Evolutionary conservation across 2,329 filamentous ascomycete species (phyloP), one percentile per base, ranked within the genome.

Genomic region (Clonostachys byssicola): DNA sequence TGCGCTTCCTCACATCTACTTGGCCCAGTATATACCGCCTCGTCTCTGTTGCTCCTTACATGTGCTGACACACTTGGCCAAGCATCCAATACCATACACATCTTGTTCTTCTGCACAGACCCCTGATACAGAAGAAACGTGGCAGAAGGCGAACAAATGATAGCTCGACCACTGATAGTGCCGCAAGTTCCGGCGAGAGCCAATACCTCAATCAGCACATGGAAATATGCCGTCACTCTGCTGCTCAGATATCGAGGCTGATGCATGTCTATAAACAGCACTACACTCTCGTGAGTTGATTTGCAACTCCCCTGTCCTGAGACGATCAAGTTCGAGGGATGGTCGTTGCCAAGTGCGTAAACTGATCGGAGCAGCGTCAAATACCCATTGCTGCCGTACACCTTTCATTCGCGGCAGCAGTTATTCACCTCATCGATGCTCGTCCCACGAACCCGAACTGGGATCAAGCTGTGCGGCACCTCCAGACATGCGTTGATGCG

Each of bases 41-140:
- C 23, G 23, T 8, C 46, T 35, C 4, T 16, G 9, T 17, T 40
- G 20, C 42, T n/a, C 36, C 34, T n/a, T 17, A 34, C 12, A n/a
- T 30, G 12, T n/a, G 30, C 16, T n/a, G n/a, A 23, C 17, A 14
- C 23, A 12, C 7, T 20, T n/a, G 2, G 9, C 14, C 3, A 12
- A 60, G 57, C 23, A 44, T 60, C 4, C 55, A 59, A 12, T 60
- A 55, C 9, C 53, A 59, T 5, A 49, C 52, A 10, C 47, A 50
- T 7, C 17, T 53, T 1, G 56, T 57, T 16, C 50, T 59, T 2
- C 17, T 59, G 4, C 56, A 58, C 18, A 46, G 54, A 9, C 56
- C 57, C 1, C 20, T 60, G 4, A 17, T 54, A 20, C 40, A 45
- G 6, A 49, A 23, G 23, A 23, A 23, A 23, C 23, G 23, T 6